Percentiles rank a stretch among this genome's conserved stretches.
Conservation (phyloP, 495 filamentous ascomycete species). For the Massariosphaeria phaeospora region DNA sequence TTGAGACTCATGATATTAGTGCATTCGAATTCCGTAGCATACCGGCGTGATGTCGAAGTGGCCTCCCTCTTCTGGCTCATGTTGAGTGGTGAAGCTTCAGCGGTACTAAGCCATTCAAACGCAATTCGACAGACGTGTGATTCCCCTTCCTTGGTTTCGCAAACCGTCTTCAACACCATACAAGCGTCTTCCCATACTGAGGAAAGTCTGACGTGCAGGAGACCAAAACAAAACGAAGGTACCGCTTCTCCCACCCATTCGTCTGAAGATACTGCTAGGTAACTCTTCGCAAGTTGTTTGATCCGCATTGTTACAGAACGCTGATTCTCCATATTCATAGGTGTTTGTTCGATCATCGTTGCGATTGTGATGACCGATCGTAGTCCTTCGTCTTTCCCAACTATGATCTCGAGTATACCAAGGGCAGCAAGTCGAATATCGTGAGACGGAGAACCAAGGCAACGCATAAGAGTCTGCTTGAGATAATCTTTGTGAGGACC, state of each 20-base stretch:
- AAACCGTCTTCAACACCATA: slow-evolving; percentile 67
- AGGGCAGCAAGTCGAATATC: slow-evolving; percentile 65
- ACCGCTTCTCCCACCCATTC: slow-evolving; percentile 67
- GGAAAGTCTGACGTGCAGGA: slow-evolving; percentile 76
- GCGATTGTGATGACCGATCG: slow-evolving; percentile 45
- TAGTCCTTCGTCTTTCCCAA: slow-evolving; percentile 30
- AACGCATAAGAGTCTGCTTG: slow-evolving; percentile 58
- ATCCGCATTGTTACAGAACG: slow-evolving; percentile 77
- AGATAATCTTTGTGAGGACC: slow-evolving; percentile 47
- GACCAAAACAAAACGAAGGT: slow-evolving; percentile 79
- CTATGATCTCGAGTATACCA: slow-evolving; percentile 54
- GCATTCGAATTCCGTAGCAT: slow-evolving; percentile 70
- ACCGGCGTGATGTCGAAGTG: not conserved
- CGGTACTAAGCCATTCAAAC: slow-evolving; percentile 71
- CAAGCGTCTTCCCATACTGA: slow-evolving; percentile 82
- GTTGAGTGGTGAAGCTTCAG: slow-evolving; percentile 22
- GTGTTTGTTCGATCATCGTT: slow-evolving; percentile 70
- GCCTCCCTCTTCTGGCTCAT: not conserved
- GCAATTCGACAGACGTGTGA: slow-evolving; percentile 66
- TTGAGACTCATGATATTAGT: slow-evolving; percentile 62
- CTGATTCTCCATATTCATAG: slow-evolving; percentile 66
- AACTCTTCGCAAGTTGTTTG: slow-evolving; percentile 65
- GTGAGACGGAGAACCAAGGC: slow-evolving; percentile 68
- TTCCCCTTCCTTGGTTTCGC: slow-evolving; percentile 64
- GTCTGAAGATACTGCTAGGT: slow-evolving; percentile 48